Conservation (phyloP, 768 basidiomycete species). For the Mycena belliarum region DNA sequence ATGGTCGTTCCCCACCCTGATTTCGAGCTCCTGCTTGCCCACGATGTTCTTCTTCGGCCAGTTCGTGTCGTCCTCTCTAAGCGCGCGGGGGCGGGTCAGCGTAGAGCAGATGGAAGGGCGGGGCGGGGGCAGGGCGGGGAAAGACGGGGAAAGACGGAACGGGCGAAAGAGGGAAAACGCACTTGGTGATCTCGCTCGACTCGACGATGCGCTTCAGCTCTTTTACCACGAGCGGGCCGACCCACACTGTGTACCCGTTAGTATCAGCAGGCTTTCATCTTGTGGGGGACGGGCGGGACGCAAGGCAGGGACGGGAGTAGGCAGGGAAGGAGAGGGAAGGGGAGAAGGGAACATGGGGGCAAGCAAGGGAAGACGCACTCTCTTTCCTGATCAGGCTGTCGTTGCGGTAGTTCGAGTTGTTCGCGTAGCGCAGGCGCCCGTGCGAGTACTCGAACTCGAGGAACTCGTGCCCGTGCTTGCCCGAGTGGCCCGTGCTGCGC, state of each 20-base stretch:
- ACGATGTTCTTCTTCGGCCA: conserved; percentile 99
- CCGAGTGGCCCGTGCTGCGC: conserved; percentile 94
- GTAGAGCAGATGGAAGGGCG: no score
- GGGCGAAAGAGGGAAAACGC: conserved; percentile 25
- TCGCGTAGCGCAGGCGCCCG: conserved; percentile 94
- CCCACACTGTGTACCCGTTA: conserved; percentile 70
- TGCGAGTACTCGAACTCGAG: conserved; percentile 98
- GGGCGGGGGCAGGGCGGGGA: no score
- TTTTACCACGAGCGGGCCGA: conserved; percentile 88
- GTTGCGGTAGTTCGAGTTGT: conserved; percentile 99
- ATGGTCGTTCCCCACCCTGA: conserved; percentile 90
- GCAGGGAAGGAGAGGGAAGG: no score
- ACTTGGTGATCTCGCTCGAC: conserved; percentile 94
- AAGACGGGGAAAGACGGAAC: no score
- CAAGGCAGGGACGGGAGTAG: no score
- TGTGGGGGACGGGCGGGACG: no score
- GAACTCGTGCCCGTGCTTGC: conserved; percentile 97
- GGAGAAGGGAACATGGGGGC: no score
- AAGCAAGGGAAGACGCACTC: conserved; percentile 68
- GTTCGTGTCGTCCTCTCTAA: conserved; percentile 94
- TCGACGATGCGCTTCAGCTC: conserved; percentile 95
- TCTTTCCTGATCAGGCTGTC: conserved; percentile 98
- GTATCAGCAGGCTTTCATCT: no score
- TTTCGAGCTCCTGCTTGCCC: conserved; percentile 97
- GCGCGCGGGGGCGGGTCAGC: no score